phyloP scores from a whole-genome alignment of 1,284 basidiomycete species.

The Heterobasidion occidentale region DNA sequence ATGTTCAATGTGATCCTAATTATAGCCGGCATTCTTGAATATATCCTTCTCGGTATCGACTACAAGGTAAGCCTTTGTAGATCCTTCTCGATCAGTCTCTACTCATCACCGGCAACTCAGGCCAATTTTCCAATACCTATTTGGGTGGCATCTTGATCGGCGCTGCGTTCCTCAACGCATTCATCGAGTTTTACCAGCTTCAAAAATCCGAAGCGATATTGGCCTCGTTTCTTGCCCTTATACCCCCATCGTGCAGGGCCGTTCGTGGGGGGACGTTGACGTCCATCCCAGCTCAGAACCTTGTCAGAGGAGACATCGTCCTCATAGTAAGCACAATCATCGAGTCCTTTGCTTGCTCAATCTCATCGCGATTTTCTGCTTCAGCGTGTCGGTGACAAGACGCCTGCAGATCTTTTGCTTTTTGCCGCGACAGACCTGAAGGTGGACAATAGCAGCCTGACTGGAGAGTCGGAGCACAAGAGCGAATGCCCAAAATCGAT shows the following conservation, averaged over 20 bases:
- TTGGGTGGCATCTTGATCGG: constrained; percentile 60
- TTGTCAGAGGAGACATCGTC: constrained; percentile 67
- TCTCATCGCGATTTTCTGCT: neutral
- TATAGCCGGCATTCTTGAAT: constrained; percentile 55
- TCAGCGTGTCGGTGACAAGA: constrained; percentile 61
- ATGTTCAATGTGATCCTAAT: constrained; percentile 68
- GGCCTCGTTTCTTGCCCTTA: constrained; percentile 65
- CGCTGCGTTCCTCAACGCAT: constrained; percentile 65
- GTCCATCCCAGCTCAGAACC: constrained; percentile 51
- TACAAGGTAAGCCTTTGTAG: constrained; percentile 35
- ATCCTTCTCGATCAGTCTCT: neutral
- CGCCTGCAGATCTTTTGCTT: constrained; percentile 55
- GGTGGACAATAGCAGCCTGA: constrained; percentile 63
- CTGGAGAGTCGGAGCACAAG: constrained; percentile 64
- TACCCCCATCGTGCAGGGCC: constrained; percentile 58
- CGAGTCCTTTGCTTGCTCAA: neutral
- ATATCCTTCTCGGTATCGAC: constrained; percentile 53
- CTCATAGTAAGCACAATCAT: constrained; percentile 35
- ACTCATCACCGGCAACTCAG: constrained; percentile 21
- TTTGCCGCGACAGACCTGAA: constrained; percentile 56
- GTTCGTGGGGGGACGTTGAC: constrained; percentile 52
- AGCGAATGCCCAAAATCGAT: constrained; percentile 37
- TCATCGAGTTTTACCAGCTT: constrained; percentile 65
- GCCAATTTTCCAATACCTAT: constrained; percentile 57
- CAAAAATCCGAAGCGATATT: constrained; percentile 67